These are phyloP conservation scores for Phytopythium cucurbitacearum DNA, from an alignment of 352 stramenopile species.

Conservation along the genomic window DNA sequence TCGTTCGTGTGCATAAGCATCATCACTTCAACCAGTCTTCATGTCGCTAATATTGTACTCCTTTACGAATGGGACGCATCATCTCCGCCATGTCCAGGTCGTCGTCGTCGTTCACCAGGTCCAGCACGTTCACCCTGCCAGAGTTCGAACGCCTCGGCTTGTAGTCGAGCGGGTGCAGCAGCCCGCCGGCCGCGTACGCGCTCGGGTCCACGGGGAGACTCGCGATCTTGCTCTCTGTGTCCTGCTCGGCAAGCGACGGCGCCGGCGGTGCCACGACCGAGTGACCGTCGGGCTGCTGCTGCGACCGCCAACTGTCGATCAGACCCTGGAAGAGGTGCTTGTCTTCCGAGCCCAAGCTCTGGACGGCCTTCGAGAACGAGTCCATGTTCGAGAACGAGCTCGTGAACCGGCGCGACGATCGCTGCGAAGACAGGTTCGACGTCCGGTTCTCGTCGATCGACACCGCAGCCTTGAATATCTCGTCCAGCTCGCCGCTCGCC, in stretches of 20 bases:
- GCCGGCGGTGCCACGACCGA: conserved; percentile 14
- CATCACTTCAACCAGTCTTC: background rate
- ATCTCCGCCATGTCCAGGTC: conserved; percentile 40
- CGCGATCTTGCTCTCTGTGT: conserved; percentile 12
- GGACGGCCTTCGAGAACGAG: conserved; percentile 48
- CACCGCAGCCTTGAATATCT: conserved; percentile 66
- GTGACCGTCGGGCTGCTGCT: conserved; percentile 11
- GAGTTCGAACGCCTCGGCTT: conserved; percentile 25
- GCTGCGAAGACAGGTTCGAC: conserved; percentile 15
- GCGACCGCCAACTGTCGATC: conserved; percentile 44
- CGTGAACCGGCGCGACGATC: conserved; percentile 41
- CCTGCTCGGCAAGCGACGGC: conserved; percentile 7
- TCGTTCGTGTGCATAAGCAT: no score
- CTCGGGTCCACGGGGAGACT: conserved; percentile 39
- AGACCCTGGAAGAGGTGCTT: conserved; percentile 68
- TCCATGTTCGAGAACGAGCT: conserved; percentile 52
- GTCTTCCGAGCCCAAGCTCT: conserved; percentile 53
- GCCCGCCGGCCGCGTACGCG: conserved; percentile 22
- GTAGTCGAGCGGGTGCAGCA: conserved; percentile 36
- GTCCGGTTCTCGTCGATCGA: conserved; percentile 55
- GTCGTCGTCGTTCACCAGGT: conserved; percentile 43
- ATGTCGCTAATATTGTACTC: conserved; percentile 44
- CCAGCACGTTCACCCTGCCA: conserved; percentile 14
- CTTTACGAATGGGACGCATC: conserved; percentile 61
- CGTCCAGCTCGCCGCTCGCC: conserved; percentile 73